phyloP scores from a whole-genome alignment of 768 basidiomycete genomes.

The Termitomyces sp. region DNA sequence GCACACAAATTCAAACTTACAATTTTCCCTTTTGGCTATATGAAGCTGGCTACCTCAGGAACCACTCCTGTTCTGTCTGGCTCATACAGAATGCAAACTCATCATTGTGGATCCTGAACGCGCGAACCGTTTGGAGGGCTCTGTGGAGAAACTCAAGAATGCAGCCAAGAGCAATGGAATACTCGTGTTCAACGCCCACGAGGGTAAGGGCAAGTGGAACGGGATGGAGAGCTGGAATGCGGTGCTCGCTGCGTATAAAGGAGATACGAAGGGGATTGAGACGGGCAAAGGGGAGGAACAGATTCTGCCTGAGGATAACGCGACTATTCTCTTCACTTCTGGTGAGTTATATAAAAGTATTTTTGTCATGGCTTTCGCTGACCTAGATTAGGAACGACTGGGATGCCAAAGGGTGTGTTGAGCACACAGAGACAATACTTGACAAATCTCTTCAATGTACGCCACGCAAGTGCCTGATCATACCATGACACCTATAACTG shows the following conservation, averaged over 20 bases:
- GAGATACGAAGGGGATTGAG: constrained; percentile 27
- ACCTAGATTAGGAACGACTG: constrained; percentile 28
- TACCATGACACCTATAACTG: neutral
- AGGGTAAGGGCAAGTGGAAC: constrained; percentile 42
- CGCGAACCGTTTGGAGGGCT: constrained; percentile 34
- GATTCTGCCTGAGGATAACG: constrained; percentile 46
- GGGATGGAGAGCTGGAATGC: constrained; percentile 39
- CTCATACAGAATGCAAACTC: constrained; percentile 39
- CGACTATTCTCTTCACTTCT: constrained; percentile 52
- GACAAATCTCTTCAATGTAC: constrained; percentile 46
- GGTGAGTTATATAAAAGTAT: constrained; percentile 27
- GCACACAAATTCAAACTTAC: neutral
- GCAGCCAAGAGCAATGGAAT: constrained; percentile 34
- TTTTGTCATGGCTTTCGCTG: neutral
- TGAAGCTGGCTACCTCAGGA: constrained; percentile 41
- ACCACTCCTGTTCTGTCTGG: constrained; percentile 43
- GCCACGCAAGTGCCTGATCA: constrained; percentile 1
- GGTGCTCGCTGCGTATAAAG: constrained; percentile 32
- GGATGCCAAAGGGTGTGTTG: constrained; percentile 46
- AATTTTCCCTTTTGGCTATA: neutral
- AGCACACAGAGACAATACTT: constrained; percentile 50
- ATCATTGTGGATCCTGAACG: constrained; percentile 48
- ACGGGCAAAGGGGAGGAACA: constrained; percentile 27
- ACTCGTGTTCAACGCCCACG: constrained; percentile 34
- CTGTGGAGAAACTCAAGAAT: constrained; percentile 24